Base-by-base conservation (phyloP, 331 rosid genomes). In the Stylosanthes scabra region DNA sequence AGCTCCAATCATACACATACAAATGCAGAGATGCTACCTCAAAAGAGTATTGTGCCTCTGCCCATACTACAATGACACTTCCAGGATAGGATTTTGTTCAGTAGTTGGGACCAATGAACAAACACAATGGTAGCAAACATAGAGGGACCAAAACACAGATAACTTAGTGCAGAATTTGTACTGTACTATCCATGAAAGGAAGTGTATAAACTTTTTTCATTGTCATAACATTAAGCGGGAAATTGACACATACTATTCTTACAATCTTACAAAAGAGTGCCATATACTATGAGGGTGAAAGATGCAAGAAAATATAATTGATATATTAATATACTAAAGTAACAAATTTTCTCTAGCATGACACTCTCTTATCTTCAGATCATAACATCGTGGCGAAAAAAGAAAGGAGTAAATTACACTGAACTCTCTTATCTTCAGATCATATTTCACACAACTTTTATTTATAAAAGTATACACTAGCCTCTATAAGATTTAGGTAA, bases 1-100 rank as follows among this genome's bases (percentile, higher is more conserved):
- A 9, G 49, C 50, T 72, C 37, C 42, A 57, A 49, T 20, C 55
- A 40, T 42, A 42, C 62, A 76, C 49, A 68, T 13, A 68, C 40
- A 75, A 25, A 66, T 64, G 41, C 41, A 64, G 14, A 75, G 59
- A 29, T 14, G 10, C 60, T 42, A 63, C 60, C 58, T 57, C 28
- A 37, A 13, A 45, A 51, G 58, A 40, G 29, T 54, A 56, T 52
- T 78, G 83, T 63, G 80, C 85, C 72, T 58, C 72, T 58, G 72
- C 82, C 85, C 87, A 82, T 79, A 81, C 74, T 51, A 83, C 64
- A 49, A 58, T 20, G 65, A 75, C 72, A 63, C 46, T 70, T 69
- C 10, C 9, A 45, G 63, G 88, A 84, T 81, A 83, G 70, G 81
- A 52, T 81, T 65, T 60, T 74, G 41, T 68, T 81, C 73, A 55